Evolutionary conservation across 768 basidiomycete genomes (phyloP).

Genomic region (Lyophyllum atratum): DNA sequence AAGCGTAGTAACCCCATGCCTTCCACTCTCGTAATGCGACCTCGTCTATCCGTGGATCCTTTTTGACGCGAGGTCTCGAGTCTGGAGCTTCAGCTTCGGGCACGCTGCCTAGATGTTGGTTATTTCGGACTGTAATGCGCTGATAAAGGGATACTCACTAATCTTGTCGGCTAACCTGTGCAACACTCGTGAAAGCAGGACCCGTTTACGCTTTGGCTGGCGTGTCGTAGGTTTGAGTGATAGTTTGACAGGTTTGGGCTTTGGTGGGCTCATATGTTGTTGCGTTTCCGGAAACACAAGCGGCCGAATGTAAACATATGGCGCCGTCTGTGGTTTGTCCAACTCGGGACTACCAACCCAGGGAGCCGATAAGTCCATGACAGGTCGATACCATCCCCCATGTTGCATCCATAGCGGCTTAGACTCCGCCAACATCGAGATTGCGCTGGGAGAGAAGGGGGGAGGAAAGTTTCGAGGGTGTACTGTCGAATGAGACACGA

Average conservation of each 20-base stretch:
- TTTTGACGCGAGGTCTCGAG: neutral
- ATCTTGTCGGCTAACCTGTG: constrained; percentile 9
- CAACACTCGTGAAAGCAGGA: neutral
- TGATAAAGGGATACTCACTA: neutral
- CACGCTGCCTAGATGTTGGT: neutral
- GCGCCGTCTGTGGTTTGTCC: constrained; percentile 22
- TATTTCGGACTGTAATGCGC: neutral
- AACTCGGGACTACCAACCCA: constrained; percentile 27
- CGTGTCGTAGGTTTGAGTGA: neutral
- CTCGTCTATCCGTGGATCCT: neutral
- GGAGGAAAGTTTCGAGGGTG: neutral
- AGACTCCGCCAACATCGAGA: neutral
- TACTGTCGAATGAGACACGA: neutral
- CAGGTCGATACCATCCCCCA: constrained; percentile 30
- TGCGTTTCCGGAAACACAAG: neutral
- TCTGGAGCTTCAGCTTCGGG: neutral
- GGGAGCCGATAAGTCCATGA: constrained; percentile 22
- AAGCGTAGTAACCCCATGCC: constrained; percentile 56
- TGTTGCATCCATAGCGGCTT: constrained; percentile 21
- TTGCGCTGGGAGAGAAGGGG: neutral
- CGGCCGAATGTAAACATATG: constrained; percentile 21
- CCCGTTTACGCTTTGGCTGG: neutral
- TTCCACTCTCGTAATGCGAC: constrained; percentile 44
- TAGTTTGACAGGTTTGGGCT: neutral
- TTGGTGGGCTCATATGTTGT: neutral